A percentile compares a stretch with the other conserved stretches of the same genome.
phyloP scores from a whole-genome alignment of 768 basidiomycete genomes.

The Lentinula guzmanii region DNA sequence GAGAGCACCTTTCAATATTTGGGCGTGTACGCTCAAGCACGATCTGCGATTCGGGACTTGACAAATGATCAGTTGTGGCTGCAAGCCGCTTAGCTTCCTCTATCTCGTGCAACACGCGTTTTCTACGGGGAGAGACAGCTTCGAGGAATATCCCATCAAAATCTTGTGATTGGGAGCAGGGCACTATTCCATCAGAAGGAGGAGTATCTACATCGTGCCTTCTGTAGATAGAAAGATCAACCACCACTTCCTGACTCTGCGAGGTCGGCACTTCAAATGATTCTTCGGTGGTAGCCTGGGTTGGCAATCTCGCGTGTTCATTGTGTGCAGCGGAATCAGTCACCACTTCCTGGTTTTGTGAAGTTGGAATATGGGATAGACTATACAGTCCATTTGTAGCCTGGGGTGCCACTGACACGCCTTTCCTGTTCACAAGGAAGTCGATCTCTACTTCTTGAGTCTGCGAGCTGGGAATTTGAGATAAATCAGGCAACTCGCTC shows the following conservation, averaged over 20 bases:
- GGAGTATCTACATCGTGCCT: background rate
- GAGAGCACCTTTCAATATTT: background rate
- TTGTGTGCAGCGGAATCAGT: background rate
- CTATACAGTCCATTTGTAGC: background rate
- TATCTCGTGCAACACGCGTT: background rate
- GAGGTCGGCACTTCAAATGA: constrained; percentile 1
- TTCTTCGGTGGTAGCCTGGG: background rate
- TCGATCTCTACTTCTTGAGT: constrained; percentile 19
- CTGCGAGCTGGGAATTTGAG: constrained; percentile 30
- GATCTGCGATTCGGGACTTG: constrained; percentile 38
- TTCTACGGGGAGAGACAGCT: background rate
- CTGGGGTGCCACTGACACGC: background rate
- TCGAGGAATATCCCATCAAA: background rate
- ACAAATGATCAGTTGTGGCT: constrained; percentile 15
- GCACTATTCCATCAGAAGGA: background rate
- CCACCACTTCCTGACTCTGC: constrained; percentile 2
- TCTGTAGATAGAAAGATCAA: background rate
- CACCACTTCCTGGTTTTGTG: background rate
- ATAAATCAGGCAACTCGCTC: background rate
- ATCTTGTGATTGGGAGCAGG: background rate
- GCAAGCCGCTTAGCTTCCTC: background rate
- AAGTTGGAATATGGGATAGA: constrained; percentile 1
- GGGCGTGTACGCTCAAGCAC: constrained; percentile 26
- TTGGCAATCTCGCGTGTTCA: background rate
- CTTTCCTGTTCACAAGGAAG: background rate